These are phyloP conservation scores for Suhomyces tanzawaensis DNA, from an alignment of 805 yeast species.

Conservation along the genomic window DNA sequence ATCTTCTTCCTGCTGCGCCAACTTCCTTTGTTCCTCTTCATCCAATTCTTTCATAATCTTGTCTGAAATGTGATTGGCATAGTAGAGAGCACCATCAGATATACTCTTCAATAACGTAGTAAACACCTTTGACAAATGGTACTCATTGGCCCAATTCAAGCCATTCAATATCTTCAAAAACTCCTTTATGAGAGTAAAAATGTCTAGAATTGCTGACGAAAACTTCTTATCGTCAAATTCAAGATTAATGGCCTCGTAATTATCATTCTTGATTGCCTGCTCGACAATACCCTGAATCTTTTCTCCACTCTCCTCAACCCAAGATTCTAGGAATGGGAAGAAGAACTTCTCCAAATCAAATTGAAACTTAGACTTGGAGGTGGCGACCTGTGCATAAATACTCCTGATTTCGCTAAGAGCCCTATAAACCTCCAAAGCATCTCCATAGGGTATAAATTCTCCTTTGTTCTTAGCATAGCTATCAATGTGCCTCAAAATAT, in stretches of 20 bases:
- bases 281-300: constrained; percentile 49
- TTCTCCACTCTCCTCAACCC: constrained; percentile 45
- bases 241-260: constrained; percentile 50
- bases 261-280: constrained; percentile 58
- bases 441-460: constrained; percentile 46
- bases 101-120: constrained; percentile 62
- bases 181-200: constrained; percentile 61
- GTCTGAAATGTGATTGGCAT: constrained; percentile 41
- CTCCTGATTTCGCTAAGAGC: constrained; percentile 51
- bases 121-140: constrained; percentile 59
- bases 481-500: constrained; percentile 49
- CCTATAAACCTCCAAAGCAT: constrained; percentile 56
- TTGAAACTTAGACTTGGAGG: constrained; percentile 39
- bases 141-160: constrained; percentile 64
- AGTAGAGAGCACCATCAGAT: constrained; percentile 55
- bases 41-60: constrained; percentile 44
- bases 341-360: constrained; percentile 59
- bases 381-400: constrained; percentile 48
- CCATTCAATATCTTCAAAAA: constrained; percentile 54
- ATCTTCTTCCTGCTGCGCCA: constrained; percentile 9
- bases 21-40: constrained; percentile 25
- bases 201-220: constrained; percentile 66
- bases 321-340: constrained; percentile 34
- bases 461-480: constrained; percentile 34
- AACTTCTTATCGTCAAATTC: constrained; percentile 38